phyloP scores from a whole-genome alignment of 2,329 filamentous ascomycete genomes.

The Pyricularia sp. region DNA sequence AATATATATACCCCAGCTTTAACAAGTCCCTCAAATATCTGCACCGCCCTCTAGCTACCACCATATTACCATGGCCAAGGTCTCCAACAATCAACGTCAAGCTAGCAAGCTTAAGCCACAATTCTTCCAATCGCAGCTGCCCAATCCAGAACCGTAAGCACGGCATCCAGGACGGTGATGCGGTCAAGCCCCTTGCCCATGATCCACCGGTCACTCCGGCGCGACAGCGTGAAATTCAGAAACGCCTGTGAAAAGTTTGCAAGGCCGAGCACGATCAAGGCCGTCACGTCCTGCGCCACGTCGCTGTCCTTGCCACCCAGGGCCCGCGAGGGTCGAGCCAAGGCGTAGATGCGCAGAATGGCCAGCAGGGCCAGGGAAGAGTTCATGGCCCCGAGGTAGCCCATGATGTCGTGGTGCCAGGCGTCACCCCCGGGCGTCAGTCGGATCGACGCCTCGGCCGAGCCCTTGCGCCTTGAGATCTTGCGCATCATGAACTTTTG shows the following conservation, averaged over 20 bases:
- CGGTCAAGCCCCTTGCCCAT: conserved; percentile 17
- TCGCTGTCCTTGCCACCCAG: conserved; percentile 7
- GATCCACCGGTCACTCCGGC: conserved; percentile 14
- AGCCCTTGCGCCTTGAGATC: conserved; percentile 10
- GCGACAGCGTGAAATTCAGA: conserved; percentile 13
- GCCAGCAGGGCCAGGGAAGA: conserved; percentile 13
- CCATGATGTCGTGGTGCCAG: conserved; percentile 18
- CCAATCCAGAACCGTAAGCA: conserved; percentile 14
- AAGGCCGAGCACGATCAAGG: conserved; percentile 14
- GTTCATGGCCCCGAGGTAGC: conserved; percentile 16
- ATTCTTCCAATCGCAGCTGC: conserved; percentile 3
- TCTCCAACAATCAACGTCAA: background rate
- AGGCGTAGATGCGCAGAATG: conserved; percentile 11
- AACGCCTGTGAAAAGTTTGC: conserved; percentile 17
- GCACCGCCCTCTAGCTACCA: no score
- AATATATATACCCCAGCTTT: background rate
- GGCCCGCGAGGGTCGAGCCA: conserved; percentile 1
- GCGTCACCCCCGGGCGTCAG: conserved; percentile 10
- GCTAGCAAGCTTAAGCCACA: background rate
- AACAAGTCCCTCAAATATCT: background rate
- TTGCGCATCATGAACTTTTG: conserved; percentile 12
- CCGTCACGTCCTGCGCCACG: conserved; percentile 12
- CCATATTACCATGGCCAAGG: no score
- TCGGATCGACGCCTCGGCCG: conserved; percentile 7
- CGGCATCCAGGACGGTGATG: conserved; percentile 16